Conservation (phyloP, 2,329 filamentous ascomycete genomes). For the Calonectria pauciramosa region DNA sequence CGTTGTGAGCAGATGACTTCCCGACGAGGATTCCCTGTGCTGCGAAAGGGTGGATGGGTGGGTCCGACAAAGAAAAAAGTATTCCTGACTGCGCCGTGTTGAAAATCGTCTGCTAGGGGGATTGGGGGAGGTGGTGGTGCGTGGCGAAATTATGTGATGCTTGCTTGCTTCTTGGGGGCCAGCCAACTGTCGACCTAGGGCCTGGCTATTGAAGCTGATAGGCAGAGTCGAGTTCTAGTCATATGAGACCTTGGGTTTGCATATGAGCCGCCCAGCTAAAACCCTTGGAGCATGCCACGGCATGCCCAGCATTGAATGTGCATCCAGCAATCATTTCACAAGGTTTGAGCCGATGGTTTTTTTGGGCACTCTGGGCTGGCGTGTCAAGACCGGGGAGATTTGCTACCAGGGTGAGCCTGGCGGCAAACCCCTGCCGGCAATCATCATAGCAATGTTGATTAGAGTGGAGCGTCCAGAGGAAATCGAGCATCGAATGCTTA, state of each 20-base stretch:
- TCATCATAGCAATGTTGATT: slow-evolving; percentile 10
- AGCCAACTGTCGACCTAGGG: neutral
- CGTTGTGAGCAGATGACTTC: neutral
- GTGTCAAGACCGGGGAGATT: neutral
- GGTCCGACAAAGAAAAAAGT: neutral
- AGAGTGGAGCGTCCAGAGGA: slow-evolving; percentile 22
- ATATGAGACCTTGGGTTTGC: neutral
- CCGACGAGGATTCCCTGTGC: neutral
- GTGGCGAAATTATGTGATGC: neutral
- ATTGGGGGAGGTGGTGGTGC: neutral
- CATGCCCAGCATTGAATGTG: slow-evolving; percentile 5
- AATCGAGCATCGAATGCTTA: slow-evolving; percentile 17
- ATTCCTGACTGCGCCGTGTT: neutral
- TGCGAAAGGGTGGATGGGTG: neutral
- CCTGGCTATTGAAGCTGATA: slow-evolving; percentile 2
- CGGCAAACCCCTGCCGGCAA: slow-evolving; percentile 1
- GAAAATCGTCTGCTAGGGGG: neutral
- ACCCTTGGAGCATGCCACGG: slow-evolving; percentile 38
- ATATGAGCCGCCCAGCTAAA: slow-evolving; percentile 27
- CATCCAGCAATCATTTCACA: neutral
- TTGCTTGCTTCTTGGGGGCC: neutral
- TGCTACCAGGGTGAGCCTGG: slow-evolving; percentile 16
- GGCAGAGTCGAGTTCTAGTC: neutral
- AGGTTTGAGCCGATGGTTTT: neutral
- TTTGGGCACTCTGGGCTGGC: neutral